These are phyloP conservation scores for Amanita exitialis DNA, from an alignment of 768 basidiomycete genomes.

Conservation along the genomic window DNA sequence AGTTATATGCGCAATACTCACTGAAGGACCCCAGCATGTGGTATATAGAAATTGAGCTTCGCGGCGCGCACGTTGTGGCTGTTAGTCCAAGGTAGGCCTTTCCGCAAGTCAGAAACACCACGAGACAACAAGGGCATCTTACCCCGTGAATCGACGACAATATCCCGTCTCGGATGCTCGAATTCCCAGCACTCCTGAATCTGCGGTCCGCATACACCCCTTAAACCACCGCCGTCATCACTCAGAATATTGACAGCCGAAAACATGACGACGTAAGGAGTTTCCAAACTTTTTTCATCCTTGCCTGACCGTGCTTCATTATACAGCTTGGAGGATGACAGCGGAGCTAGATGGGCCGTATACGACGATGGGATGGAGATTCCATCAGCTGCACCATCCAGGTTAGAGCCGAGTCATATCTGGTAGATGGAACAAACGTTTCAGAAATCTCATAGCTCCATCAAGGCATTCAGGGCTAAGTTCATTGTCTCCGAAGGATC, in stretches of 20 bases:
- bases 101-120: slow-evolving; percentile 1
- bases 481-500: slow-evolving; percentile 98
- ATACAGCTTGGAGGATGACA: slow-evolving; percentile 90
- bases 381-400: slow-evolving; percentile 54
- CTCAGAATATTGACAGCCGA: slow-evolving; percentile 86
- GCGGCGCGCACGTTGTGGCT: slow-evolving; percentile 91
- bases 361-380: slow-evolving; percentile 97
- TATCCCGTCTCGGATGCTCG: slow-evolving; percentile 82
- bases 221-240: slow-evolving; percentile 52
- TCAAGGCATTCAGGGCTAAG: slow-evolving; percentile 97
- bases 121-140: slow-evolving; percentile 10
- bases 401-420: background rate
- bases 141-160: slow-evolving; percentile 68
- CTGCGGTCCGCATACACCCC: slow-evolving; percentile 66
- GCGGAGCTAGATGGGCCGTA: slow-evolving; percentile 86
- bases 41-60: slow-evolving; percentile 82
- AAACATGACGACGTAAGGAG: slow-evolving; percentile 99
- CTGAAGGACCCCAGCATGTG: slow-evolving; percentile 89
- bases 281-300: slow-evolving; percentile 72
- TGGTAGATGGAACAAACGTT: slow-evolving; percentile 43
- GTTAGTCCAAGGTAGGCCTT: slow-evolving; percentile 89
- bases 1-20: slow-evolving; percentile 17
- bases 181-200: slow-evolving; percentile 98
- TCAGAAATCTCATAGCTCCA: slow-evolving; percentile 88
- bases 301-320: slow-evolving; percentile 65